Evolutionary conservation across 208 protist genomes (phyloP), one percentile per base, ranked within the genome.

Genomic region (Acanthamoeba rhysodes): DNA sequence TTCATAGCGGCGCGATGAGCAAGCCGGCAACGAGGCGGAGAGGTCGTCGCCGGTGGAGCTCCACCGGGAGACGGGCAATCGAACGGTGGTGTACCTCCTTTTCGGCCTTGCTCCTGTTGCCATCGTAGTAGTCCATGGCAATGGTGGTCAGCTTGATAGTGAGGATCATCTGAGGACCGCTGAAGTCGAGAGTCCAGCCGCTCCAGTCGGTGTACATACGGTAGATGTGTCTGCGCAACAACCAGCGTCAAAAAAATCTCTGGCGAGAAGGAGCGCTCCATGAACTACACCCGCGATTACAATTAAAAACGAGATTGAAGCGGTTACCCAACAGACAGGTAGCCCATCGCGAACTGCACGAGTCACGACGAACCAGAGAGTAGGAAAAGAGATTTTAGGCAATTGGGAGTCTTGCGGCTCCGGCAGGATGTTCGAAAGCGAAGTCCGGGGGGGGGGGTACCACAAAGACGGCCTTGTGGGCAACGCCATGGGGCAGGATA

Each of bases 111-210:
- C 37, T 64, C 4, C 55, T 32, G 62, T 91, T 70, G 12, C 97
- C 97, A 50, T 98, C 97, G 27, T 74, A 94, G 34, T 96, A 41
- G 88, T 98, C 97, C 80, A 90, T 97, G 20, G 97, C 97, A 53
- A 97, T 96, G 27, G 84, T 62, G 0, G 95, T 96, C 1, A 97
- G 80, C 85, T 98, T 98, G 24, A 97, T 50, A 37, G 96, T 97
- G 18, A 97, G 59, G 18, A 98, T 94, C 97, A 98, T 98, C 93
- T 98, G 97, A 48, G 95, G 96, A 14, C 94, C 93, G 16, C 97
- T 97, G 41, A 96, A 97, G 74, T 98, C 97, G 12, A 98, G 66
- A 9, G 37, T 92, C 97, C 97, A 98, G 72, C 97, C 97, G 48
- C 97, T 94, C 41, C 97, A 98, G 93, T 98, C 95, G 24, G 62